phyloP scores from a whole-genome alignment of 1,284 basidiomycete species.

The Tilletia horrida region DNA sequence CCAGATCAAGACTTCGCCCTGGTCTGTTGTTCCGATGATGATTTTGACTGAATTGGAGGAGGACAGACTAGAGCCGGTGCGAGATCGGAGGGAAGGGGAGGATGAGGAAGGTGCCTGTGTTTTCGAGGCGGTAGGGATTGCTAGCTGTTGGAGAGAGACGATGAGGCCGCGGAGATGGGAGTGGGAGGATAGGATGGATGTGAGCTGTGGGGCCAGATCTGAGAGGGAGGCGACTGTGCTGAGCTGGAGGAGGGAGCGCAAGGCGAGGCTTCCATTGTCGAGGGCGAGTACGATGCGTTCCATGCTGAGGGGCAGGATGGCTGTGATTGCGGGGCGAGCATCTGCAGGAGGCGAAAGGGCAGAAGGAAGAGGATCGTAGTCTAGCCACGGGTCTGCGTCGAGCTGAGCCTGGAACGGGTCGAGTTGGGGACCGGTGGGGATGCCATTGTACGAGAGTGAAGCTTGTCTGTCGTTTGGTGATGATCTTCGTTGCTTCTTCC shows the following conservation, averaged over 20 bases:
- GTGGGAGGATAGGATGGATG: neutral
- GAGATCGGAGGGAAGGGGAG: neutral
- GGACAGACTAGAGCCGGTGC: neutral
- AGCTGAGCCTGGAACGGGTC: neutral
- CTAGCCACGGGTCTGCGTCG: neutral
- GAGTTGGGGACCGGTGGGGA: neutral
- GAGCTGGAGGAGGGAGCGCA: slow-evolving; percentile 20
- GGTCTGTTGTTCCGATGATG: slow-evolving; percentile 35
- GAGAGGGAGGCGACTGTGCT: neutral
- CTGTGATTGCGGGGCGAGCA: neutral
- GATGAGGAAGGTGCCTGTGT: slow-evolving; percentile 21
- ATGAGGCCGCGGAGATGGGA: slow-evolving; percentile 21
- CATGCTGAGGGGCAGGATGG: slow-evolving; percentile 24
- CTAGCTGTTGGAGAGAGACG: slow-evolving; percentile 29
- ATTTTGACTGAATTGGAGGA: slow-evolving; percentile 17
- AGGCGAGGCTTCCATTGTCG: slow-evolving; percentile 21
- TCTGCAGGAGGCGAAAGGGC: neutral
- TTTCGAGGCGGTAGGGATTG: slow-evolving; percentile 21
- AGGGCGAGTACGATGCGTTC: slow-evolving; percentile 27
- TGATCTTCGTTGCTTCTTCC: neutral
- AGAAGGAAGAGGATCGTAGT: neutral
- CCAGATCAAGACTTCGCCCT: slow-evolving; percentile 40
- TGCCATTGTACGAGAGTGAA: slow-evolving; percentile 11
- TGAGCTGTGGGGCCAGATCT: slow-evolving; percentile 21
- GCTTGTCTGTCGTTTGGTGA: neutral